These are phyloP conservation scores for Acrasis kona DNA, from an alignment of 78 protist species.

Conservation along the genomic window DNA sequence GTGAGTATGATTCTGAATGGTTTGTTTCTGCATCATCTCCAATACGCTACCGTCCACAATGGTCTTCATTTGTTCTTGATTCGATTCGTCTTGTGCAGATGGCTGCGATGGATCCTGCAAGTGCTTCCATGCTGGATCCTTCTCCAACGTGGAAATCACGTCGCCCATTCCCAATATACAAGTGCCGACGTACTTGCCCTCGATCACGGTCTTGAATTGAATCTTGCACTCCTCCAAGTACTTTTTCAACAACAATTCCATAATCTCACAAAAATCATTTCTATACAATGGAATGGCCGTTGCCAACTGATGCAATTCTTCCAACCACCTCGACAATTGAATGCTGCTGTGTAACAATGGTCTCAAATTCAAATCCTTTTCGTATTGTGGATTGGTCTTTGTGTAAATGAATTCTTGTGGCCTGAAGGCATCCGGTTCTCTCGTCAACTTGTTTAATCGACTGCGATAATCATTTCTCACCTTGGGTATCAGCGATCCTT, in stretches of 20 bases:
- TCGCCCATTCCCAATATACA: neutral
- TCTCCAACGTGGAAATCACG: neutral
- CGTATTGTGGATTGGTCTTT: neutral
- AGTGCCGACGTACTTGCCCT: too few relatives aligned
- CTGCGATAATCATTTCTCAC: neutral
- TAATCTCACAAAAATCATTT: neutral
- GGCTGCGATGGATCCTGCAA: neutral
- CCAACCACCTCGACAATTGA: neutral
- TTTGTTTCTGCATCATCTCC: neutral
- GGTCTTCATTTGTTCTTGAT: neutral
- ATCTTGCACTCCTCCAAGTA: neutral
- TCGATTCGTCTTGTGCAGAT: neutral
- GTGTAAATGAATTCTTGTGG: neutral
- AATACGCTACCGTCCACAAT: neutral
- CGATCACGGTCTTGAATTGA: neutral
- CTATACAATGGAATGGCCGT: neutral
- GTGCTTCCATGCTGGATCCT: neutral
- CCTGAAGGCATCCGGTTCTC: neutral
- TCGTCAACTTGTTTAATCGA: neutral
- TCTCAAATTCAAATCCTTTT: neutral
- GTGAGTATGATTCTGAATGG: too few relatives aligned
- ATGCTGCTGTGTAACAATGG: neutral
- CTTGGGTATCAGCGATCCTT: neutral
- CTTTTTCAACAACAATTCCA: neutral
- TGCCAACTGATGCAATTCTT: neutral